A percentile compares a stretch with the other conserved stretches of the same genome.
phyloP scores from a whole-genome alignment of 2,329 filamentous ascomycete species.

The Aureobasidium sp. region DNA sequence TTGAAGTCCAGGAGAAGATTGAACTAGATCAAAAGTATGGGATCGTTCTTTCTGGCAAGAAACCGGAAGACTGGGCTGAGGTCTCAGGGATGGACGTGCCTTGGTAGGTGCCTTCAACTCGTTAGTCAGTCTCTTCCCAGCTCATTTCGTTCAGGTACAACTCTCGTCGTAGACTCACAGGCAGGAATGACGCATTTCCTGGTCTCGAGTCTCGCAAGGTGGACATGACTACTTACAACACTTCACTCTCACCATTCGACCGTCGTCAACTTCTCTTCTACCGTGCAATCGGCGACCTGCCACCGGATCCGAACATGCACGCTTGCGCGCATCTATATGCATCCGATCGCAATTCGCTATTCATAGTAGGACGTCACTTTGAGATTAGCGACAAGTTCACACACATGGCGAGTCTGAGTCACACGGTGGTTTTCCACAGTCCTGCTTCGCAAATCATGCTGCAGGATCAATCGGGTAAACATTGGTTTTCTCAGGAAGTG shows the following conservation, averaged over 20 bases:
- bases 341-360: slow-evolving; percentile 49
- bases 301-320: slow-evolving; percentile 45
- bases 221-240: slow-evolving; percentile 47
- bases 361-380: slow-evolving; percentile 46
- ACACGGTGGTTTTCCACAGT: slow-evolving; percentile 44
- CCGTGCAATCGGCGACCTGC: slow-evolving; percentile 34
- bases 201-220: slow-evolving; percentile 46
- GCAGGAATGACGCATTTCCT: slow-evolving; percentile 35
- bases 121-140: too few species aligned
- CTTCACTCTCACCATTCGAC: slow-evolving; percentile 30
- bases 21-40: slow-evolving; percentile 32
- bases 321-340: slow-evolving; percentile 53
- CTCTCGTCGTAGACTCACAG: slow-evolving; percentile 28
- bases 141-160: slow-evolving; percentile 15
- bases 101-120: slow-evolving; percentile 22
- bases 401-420: slow-evolving; percentile 42
- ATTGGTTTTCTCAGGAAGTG: slow-evolving; percentile 47
- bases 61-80: slow-evolving; percentile 27
- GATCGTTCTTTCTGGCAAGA: slow-evolving; percentile 29
- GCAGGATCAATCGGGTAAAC: slow-evolving; percentile 27
- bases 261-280: slow-evolving; percentile 41
- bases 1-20: slow-evolving; percentile 30
- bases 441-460: slow-evolving; percentile 36
- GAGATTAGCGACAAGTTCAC: slow-evolving; percentile 34
- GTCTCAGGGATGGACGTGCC: slow-evolving; percentile 31